Evolutionary conservation across 148 eudicot genomes (phyloP).

Genomic region (Oxyria digyna): DNA sequence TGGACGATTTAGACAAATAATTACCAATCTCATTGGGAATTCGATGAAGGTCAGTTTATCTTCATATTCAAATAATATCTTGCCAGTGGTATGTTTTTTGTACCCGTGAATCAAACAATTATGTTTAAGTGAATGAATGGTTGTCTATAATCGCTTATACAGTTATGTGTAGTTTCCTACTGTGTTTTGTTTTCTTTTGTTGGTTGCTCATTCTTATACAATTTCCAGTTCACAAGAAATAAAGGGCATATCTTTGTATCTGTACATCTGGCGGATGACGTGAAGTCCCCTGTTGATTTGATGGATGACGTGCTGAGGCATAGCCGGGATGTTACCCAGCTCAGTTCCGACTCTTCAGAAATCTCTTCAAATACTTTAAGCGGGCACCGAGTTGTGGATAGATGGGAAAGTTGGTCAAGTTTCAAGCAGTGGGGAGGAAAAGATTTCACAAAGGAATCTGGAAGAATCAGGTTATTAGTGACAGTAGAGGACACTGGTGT

Average conservation of each 20-base stretch:
- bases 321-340: neutral
- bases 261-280: conserved; percentile 74
- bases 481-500: conserved; percentile 90
- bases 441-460: conserved; percentile 11
- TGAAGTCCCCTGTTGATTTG: conserved; percentile 23
- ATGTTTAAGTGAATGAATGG: neutral
- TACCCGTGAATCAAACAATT: neutral
- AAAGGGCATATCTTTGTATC: conserved; percentile 83
- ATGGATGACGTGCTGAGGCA: conserved; percentile 13
- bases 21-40: conserved; percentile 88
- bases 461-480: conserved; percentile 33
- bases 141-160: neutral
- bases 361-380: conserved; percentile 27
- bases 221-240: conserved; percentile 63
- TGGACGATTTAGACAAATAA: conserved; percentile 73
- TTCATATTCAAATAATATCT: neutral
- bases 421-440: conserved; percentile 27
- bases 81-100: neutral
- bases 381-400: conserved; percentile 42
- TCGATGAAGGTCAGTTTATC: conserved; percentile 30
- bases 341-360: conserved; percentile 4
- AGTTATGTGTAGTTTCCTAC: neutral
- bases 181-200: neutral
- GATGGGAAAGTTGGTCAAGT: conserved; percentile 35
- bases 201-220: neutral